phyloP scores from a whole-genome alignment of 371 early-diverging fungal species.

The Funneliformis caledonium region DNA sequence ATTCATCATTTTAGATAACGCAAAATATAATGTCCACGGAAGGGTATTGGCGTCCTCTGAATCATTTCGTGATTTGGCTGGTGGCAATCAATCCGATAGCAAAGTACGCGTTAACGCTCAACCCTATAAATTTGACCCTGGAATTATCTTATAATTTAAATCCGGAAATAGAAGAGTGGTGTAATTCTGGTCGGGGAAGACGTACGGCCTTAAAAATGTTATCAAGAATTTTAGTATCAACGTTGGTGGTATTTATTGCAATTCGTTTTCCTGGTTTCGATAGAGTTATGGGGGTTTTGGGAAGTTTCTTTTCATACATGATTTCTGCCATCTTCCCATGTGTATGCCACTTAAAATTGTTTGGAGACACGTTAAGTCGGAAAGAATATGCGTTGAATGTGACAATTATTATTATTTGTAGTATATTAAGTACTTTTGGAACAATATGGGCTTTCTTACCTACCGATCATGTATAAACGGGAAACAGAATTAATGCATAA shows the following conservation, averaged over 20 bases:
- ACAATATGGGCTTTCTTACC: constrained; percentile 34
- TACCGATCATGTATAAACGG: not conserved
- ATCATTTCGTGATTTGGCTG: constrained; percentile 60
- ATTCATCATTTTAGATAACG: constrained; percentile 59
- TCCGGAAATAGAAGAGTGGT: constrained; percentile 42
- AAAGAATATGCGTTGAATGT: constrained; percentile 20
- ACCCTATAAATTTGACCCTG: constrained; percentile 63
- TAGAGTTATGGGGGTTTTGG: constrained; percentile 69
- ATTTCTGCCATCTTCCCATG: constrained; percentile 55
- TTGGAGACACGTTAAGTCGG: constrained; percentile 34
- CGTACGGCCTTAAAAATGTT: constrained; percentile 41
- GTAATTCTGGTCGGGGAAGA: constrained; percentile 43
- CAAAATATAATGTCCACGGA: constrained; percentile 68
- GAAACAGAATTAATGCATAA: not conserved
- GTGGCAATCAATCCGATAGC: constrained; percentile 73
- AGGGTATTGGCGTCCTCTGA: constrained; percentile 59
- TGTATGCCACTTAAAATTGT: constrained; percentile 50
- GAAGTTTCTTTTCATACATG: constrained; percentile 62
- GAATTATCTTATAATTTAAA: constrained; percentile 52
- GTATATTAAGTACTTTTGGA: constrained; percentile 12
- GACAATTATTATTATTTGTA: constrained; percentile 1
- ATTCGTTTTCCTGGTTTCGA: constrained; percentile 68
- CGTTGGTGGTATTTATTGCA: constrained; percentile 55
- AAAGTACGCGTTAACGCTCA: constrained; percentile 67
- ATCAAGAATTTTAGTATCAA: constrained; percentile 45